Evolutionary conservation across 257 asterid species (phyloP).

Genomic region (Lithospermum erythrorhizon): DNA sequence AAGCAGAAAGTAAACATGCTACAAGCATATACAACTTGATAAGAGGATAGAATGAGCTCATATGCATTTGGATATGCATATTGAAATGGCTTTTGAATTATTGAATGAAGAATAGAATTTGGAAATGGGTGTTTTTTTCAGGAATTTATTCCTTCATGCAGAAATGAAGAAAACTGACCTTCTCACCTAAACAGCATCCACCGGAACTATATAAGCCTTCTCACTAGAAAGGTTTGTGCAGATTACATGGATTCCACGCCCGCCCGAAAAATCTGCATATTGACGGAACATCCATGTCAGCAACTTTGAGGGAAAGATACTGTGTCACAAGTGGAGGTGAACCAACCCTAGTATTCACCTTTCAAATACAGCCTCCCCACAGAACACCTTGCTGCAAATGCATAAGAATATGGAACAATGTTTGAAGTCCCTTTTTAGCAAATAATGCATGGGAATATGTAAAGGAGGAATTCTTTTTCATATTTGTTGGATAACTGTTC

Average conservation of each 20-base stretch:
- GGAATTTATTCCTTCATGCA: neutral
- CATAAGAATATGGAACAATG: constrained; percentile 38
- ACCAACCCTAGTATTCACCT: too few species aligned
- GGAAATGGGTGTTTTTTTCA: neutral
- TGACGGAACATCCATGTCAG: neutral
- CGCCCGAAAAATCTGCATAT: neutral
- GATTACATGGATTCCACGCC: neutral
- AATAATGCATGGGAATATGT: constrained; percentile 41
- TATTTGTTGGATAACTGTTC: constrained; percentile 1
- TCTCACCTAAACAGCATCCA: neutral
- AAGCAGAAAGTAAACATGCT: neutral
- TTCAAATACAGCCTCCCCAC: neutral
- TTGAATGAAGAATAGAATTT: neutral
- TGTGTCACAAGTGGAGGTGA: neutral
- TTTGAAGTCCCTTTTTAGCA: constrained; percentile 21
- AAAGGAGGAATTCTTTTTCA: constrained; percentile 21
- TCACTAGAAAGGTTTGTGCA: neutral
- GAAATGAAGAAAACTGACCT: neutral
- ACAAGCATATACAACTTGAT: neutral
- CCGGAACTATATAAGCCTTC: neutral
- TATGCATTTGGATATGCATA: neutral
- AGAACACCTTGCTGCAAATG: neutral
- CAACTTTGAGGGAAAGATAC: neutral
- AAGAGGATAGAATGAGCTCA: neutral
- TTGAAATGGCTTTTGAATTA: neutral